Conservation (phyloP, 306 rosid genomes). For the Corylus avellana region DNA sequence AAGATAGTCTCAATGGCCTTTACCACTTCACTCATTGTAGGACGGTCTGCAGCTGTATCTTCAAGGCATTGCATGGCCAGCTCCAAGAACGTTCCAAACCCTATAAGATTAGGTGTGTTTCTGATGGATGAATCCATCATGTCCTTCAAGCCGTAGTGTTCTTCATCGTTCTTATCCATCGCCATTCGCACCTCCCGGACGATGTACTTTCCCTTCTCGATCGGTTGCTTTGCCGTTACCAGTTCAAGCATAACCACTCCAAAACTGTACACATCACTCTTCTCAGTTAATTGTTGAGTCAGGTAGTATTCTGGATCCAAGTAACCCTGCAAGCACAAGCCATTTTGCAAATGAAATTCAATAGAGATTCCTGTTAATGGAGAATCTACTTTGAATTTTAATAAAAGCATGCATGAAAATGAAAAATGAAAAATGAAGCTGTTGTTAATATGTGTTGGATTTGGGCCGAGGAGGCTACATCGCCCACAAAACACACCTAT, state of each 20-base stretch:
- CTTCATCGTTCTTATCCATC: conserved; percentile 58
- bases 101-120: conserved; percentile 49
- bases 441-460: no score
- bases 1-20: conserved; percentile 68
- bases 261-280: conserved; percentile 89
- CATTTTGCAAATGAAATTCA: not conserved
- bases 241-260: conserved; percentile 94
- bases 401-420: no score
- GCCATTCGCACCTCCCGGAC: conserved; percentile 63
- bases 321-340: conserved; percentile 66
- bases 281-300: conserved; percentile 88
- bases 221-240: conserved; percentile 75
- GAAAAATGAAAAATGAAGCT: no score
- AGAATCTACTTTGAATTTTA: not conserved
- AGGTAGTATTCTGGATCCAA: conserved; percentile 93
- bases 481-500: no score
- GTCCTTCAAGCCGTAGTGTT: conserved; percentile 61
- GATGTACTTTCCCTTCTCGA: conserved; percentile 83
- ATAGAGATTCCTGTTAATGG: not conserved
- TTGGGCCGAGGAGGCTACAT: no score
- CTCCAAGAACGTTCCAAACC: conserved; percentile 74
- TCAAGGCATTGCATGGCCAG: conserved; percentile 83
- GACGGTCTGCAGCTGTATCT: conserved; percentile 80
- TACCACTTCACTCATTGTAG: conserved; percentile 87
- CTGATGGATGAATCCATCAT: conserved; percentile 64